Base-by-base conservation (phyloP, 1,284 basidiomycete genomes). In the Ustilago trichophora region DNA sequence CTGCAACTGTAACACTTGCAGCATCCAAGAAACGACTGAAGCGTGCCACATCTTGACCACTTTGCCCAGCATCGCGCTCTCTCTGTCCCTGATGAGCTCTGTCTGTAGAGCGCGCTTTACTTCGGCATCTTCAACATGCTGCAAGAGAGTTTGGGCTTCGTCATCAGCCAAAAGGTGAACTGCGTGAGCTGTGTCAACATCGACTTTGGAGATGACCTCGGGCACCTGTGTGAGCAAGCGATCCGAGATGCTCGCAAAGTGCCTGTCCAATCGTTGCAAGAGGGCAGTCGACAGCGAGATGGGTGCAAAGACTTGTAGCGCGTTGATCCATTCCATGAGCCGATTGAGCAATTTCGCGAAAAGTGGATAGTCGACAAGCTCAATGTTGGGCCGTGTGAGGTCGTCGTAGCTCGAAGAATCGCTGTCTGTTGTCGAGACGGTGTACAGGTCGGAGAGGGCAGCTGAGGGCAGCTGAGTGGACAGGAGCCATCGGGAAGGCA, bases 311-410 rank as follows among this genome's bases (percentile, higher is more conserved):
- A 44, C 13, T 10, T 53, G 46, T 4, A 68, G 25, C 10, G 59
- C 69, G 11, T 68, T 64, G 12, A 60, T 37, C 49, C 47, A 55
- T 6, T 33, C 47, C 25, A 68, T 16, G 0, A 68, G 32, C 2
- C 52, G 40, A 21, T 72, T 72, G 27, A 72, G 37, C 25, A 64
- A 44, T 26, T 50, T 44, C 0, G 45, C 57, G 9, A 72, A 25
- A 1, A 49, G 43, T 9, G 65, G 65, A 22, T 55, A 67, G 36
- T 60, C 35, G 15, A 58, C 42, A 0, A 67, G 45, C 47, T 64
- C 55, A 10, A 51, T 52, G 43, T 63, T 56, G 26, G 56, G 51
- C 7, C 44, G 40, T 13, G 65, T 29, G 3, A 35, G 12, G 34
- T 68, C 65, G 21, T 50, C 58, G 32, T 68, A 68, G 21, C 16